Evolutionary conservation across 2,329 filamentous ascomycete genomes (phyloP).

Genomic region (Stagonosporopsis cucurbitacearum): DNA sequence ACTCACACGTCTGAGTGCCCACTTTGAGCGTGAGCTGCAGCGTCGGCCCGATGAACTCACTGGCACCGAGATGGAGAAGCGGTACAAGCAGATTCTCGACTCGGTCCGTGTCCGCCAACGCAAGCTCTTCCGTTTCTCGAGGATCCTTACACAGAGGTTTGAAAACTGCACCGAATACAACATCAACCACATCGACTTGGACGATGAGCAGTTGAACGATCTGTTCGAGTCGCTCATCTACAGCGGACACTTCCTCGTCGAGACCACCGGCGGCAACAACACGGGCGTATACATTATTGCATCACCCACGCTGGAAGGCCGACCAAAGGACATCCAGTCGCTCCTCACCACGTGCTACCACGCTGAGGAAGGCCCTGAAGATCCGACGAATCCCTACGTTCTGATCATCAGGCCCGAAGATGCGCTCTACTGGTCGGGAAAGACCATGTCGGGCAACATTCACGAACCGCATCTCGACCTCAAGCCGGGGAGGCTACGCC

Average conservation of each 20-base stretch:
- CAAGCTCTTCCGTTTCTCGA: slow-evolving; percentile 94
- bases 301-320: slow-evolving; percentile 76
- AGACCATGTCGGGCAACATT: slow-evolving; percentile 72
- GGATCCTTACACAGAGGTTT: slow-evolving; percentile 89
- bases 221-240: slow-evolving; percentile 81
- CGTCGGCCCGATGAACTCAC: slow-evolving; percentile 82
- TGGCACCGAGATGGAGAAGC: slow-evolving; percentile 86
- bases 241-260: slow-evolving; percentile 86
- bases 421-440: slow-evolving; percentile 80
- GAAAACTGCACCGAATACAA: slow-evolving; percentile 97
- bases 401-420: slow-evolving; percentile 84
- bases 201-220: slow-evolving; percentile 71
- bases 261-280: slow-evolving; percentile 72
- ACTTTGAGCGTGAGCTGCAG: slow-evolving; percentile 91
- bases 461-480: slow-evolving; percentile 83
- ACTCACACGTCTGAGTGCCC: slow-evolving; percentile 82
- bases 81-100: slow-evolving; percentile 94
- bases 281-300: slow-evolving; percentile 80
- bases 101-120: slow-evolving; percentile 94
- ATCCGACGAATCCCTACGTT: slow-evolving; percentile 81
- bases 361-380: slow-evolving; percentile 71
- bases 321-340: slow-evolving; percentile 80
- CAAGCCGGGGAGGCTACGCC: slow-evolving; percentile 81
- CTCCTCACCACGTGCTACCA: slow-evolving; percentile 83
- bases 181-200: slow-evolving; percentile 74